Base-by-base conservation (phyloP, 2,329 filamentous ascomycete species). In the Colletotrichum echinochloae region DNA sequence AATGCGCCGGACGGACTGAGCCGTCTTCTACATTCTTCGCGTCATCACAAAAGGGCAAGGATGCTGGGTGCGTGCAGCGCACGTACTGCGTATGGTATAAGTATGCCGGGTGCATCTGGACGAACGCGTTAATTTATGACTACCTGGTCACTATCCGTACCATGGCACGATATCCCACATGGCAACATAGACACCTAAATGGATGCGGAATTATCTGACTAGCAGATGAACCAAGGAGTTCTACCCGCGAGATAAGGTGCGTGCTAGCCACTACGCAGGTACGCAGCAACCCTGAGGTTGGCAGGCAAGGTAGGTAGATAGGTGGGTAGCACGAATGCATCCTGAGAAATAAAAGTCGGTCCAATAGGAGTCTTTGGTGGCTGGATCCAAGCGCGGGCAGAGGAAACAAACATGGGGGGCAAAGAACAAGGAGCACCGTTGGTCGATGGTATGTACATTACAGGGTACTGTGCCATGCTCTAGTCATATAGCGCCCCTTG, bases 361-460 rank as follows among this genome's bases (percentile, higher is more conserved):
- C 20, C 35, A 54, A 54, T 44, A 26, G 48, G 48, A 62, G 35
- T 26, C 26, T 16, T 60, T 49, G 23, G 11, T 39, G 16, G 30
- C 16, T 20, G 44, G 33, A 39, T 61, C 14, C 44, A 39, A 37
- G 18, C 46, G 48, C 16, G 28, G 49, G 9, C 1, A 23, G 41
- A 39, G 4, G 39, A 41, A 41, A 37, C 48, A 54, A 54, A 54
- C 33, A 39, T 37, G 30, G 44, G 49, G 30, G 33, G 23, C 60
- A 46, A 33, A 26, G 28, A 57, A 35, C 55, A 61, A 56, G 26
- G 56, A 44, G 39, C 66, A 60, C 39, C 39, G 65, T 30, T 44
- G 63, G 33, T 48, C 39, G 48, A 30, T 48, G 28, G 63, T 67
- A n/a, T n/a, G n/a, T n/a, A n/a, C n/a, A n/a, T n/a, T n/a, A n/a